These are phyloP conservation scores for Penstemon barbatus DNA, from an alignment of 257 asterid genomes.

Conservation along the genomic window DNA sequence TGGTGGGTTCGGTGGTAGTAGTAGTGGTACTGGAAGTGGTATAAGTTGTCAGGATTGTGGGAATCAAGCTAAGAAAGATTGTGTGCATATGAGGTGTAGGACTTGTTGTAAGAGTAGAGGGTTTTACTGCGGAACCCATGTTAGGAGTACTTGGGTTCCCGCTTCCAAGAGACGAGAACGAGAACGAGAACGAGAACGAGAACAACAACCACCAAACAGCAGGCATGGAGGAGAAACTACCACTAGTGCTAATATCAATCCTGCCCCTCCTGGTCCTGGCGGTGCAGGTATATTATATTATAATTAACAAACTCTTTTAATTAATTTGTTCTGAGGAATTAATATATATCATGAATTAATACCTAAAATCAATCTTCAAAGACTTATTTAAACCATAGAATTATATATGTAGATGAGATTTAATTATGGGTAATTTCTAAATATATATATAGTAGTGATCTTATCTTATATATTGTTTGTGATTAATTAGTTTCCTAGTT, in stretches of 20 bases:
- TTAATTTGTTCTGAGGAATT: too few species aligned
- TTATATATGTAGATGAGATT: too few species aligned
- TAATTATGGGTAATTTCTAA: too few species aligned
- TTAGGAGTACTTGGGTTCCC: slow-evolving; percentile 91
- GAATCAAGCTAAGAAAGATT: slow-evolving; percentile 84
- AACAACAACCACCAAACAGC: slow-evolving; percentile 40
- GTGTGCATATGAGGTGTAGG: slow-evolving; percentile 84
- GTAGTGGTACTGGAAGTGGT: slow-evolving; percentile 27
- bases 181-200: slow-evolving; percentile 35
- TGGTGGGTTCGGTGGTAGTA: slow-evolving; percentile 61
- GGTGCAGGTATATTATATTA: slow-evolving; percentile 43
- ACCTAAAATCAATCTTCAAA: too few species aligned
- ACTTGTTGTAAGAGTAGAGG: slow-evolving; percentile 93
- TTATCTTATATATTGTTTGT: too few species aligned
- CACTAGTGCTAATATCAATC: slow-evolving; percentile 14
- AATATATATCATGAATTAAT: too few species aligned
- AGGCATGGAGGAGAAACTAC: slow-evolving; percentile 20
- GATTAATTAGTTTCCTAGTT: too few species aligned
- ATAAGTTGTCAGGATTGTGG: slow-evolving; percentile 93
- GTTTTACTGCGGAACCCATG: slow-evolving; percentile 71
- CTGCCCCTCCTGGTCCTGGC: slow-evolving; percentile 46
- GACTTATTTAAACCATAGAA: too few species aligned
- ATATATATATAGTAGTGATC: too few species aligned
- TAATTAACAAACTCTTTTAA: too few species aligned
- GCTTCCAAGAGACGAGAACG: slow-evolving; percentile 81